Evolutionary conservation across 139 green algal genomes (phyloP).

Genomic region (Raphidocelis subcapitata): DNA sequence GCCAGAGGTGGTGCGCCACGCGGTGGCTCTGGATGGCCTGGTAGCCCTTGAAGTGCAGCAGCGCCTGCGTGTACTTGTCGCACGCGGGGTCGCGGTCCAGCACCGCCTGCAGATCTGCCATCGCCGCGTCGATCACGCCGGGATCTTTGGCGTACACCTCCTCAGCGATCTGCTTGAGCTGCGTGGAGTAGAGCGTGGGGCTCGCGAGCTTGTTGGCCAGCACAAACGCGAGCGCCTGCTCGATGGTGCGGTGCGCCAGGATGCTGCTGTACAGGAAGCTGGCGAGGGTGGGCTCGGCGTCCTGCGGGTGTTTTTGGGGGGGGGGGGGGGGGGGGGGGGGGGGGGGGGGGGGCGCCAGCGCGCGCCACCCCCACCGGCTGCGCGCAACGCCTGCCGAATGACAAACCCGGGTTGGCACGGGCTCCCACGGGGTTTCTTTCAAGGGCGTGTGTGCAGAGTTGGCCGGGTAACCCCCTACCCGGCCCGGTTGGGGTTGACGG

Average conservation of each 20-base stretch:
- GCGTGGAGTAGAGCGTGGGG: slow-evolving; percentile 82
- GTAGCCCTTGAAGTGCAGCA: slow-evolving; percentile 96
- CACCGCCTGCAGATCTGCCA: slow-evolving; percentile 75
- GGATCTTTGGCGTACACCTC: slow-evolving; percentile 39
- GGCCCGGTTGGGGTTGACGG: too few relatives aligned
- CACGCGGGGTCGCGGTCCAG: slow-evolving; percentile 87
- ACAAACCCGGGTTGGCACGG: too few relatives aligned
- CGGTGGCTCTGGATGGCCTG: slow-evolving; percentile 89
- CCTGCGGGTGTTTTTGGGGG: slow-evolving; percentile 10
- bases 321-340: too few relatives aligned
- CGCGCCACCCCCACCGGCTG: too few relatives aligned
- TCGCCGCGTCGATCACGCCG: slow-evolving; percentile 56
- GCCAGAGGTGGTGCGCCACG: slow-evolving; percentile 82
- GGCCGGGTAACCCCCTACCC: too few relatives aligned
- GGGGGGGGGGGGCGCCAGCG: too few relatives aligned
- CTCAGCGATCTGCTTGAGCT: slow-evolving; percentile 67
- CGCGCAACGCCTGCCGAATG: too few relatives aligned
- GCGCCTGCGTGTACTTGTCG: slow-evolving; percentile 74
- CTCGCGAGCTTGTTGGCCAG: slow-evolving; percentile 93
- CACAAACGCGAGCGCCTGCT: slow-evolving; percentile 83
- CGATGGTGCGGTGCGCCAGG: slow-evolving; percentile 80
- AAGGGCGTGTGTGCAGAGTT: too few relatives aligned
- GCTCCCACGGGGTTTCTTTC: too few relatives aligned
- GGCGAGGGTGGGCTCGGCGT: slow-evolving; percentile 82
- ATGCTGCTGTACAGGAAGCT: slow-evolving; percentile 89